These are phyloP conservation scores for Entomortierella chlamydospora DNA, from an alignment of 192 early-diverging fungal genomes.

Conservation along the genomic window DNA sequence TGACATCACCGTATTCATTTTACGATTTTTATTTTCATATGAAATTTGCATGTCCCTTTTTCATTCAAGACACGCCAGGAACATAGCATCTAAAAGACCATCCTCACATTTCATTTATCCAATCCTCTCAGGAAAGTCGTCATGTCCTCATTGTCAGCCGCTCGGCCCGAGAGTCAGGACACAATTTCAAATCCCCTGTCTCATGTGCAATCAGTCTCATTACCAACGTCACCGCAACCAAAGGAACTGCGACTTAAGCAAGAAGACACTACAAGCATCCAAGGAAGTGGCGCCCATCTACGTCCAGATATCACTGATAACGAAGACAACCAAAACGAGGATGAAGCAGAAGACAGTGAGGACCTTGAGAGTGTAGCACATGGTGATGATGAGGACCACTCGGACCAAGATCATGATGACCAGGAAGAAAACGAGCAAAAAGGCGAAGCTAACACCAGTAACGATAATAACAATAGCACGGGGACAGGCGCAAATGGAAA, in stretches of 20 bases:
- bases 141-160: not conserved
- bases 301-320: not conserved
- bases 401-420: not conserved
- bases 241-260: conserved; percentile 1
- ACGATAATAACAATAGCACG: not conserved
- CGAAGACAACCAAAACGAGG: not conserved
- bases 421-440: conserved; percentile 10
- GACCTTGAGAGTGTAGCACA: not conserved
- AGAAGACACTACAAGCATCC: not conserved
- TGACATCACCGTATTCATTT: too few species aligned
- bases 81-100: too few species aligned
- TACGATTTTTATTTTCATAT: too few species aligned
- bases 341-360: conserved; percentile 1
- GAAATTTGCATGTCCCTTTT: too few species aligned
- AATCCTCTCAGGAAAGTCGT: too few species aligned
- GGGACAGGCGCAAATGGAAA: not conserved
- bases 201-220: not conserved
- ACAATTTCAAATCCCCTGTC: conserved; percentile 12
- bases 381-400: conserved; percentile 5
- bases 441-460: not conserved
- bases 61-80: too few species aligned
- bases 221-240: not conserved
- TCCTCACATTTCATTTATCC: too few species aligned
- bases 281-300: not conserved
- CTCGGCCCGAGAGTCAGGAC: conserved; percentile 26